Conservation (phyloP, 108 stramenopile species). For the Nitzschia sp. region DNA sequence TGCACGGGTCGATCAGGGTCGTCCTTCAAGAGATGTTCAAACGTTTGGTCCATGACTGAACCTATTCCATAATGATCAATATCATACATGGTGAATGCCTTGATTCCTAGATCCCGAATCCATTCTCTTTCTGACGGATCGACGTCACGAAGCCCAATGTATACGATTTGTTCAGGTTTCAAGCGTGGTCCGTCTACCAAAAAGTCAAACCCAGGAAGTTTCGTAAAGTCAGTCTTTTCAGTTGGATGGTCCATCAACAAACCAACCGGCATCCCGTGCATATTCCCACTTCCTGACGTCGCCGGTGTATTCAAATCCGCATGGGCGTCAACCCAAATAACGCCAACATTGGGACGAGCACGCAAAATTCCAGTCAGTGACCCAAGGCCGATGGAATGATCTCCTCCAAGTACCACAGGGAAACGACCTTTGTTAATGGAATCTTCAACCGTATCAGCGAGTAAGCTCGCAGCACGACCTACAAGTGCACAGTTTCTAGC, state of each 20-base stretch:
- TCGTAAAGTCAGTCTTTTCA: constrained; percentile 54
- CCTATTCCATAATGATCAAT: constrained; percentile 98
- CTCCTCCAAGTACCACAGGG: constrained; percentile 95
- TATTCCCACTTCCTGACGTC: constrained; percentile 92
- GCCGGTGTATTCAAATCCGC: constrained; percentile 97
- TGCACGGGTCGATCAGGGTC: constrained; percentile 83
- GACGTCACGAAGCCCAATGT: constrained; percentile 96
- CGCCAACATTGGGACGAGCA: constrained; percentile 85
- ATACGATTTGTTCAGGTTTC: constrained; percentile 86
- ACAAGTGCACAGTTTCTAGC: constrained; percentile 71
- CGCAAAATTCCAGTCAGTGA: constrained; percentile 88
- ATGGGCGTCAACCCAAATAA: constrained; percentile 99
- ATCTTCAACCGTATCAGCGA: constrained; percentile 68
- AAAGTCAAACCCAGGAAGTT: constrained; percentile 93
- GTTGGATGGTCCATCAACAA: constrained; percentile 82
- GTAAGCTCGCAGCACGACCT: constrained; percentile 46
- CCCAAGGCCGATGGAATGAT: constrained; percentile 96
- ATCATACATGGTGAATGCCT: constrained; percentile 94
- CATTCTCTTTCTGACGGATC: constrained; percentile 86
- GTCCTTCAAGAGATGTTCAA: constrained; percentile 80
- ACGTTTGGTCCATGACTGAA: constrained; percentile 90
- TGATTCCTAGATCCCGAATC: constrained; percentile 81
- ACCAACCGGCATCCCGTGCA: constrained; percentile 99
- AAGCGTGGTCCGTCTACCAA: constrained; percentile 60
- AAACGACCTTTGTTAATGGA: constrained; percentile 68